Base-by-base conservation (phyloP, 129 eudicot species). In the Ambrosia trifida region DNA sequence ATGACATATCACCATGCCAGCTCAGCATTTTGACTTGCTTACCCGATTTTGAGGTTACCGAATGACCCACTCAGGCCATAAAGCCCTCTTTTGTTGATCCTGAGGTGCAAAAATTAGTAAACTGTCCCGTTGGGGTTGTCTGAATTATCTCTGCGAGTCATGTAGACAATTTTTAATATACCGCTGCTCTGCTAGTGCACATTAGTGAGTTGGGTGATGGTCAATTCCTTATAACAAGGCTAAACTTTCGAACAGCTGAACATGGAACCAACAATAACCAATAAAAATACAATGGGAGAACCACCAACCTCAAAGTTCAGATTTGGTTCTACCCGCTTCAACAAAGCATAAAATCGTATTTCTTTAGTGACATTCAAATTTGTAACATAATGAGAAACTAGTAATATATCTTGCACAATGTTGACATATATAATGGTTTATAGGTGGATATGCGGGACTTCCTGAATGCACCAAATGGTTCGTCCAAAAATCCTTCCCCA, bases 371-470 rank as follows among this genome's bases (percentile, higher is more conserved):
- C 50, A 7, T 69, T 66, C 61, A 45, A 50, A 74, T 19, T 10
- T 71, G 33, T 36, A 30, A 46, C 46, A 53, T 36, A 44, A 47
- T 36, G 47, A 74, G 45, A 59, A 57, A 31, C 72, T 54, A 17
- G 47, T 70, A 74, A 64, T 53, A 14, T 60, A n/a, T 69, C 63
- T 61, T 63, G 40, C 69, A 14, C 33, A 14, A 72, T 43, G 49
- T 4, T 59, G 56, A 68, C 76, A 16, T 32, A 65, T 50, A 44
- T 76, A 46, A 51, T 61, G 47, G 16, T 73, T 59, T 47, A 62
- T 75, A 95, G 99, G 97, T 78, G 68, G 99, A 95, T 80, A 95
- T 95, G 99, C 94, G 99, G 16, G 97, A 91, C 45, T 88, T 88
- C 61, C 72, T 95, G 68, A 94, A 94, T 80, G 97, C 93, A 46